These are phyloP conservation scores for Salicornia ramosissima DNA, from an alignment of 148 eudicot species.

Conservation along the genomic window DNA sequence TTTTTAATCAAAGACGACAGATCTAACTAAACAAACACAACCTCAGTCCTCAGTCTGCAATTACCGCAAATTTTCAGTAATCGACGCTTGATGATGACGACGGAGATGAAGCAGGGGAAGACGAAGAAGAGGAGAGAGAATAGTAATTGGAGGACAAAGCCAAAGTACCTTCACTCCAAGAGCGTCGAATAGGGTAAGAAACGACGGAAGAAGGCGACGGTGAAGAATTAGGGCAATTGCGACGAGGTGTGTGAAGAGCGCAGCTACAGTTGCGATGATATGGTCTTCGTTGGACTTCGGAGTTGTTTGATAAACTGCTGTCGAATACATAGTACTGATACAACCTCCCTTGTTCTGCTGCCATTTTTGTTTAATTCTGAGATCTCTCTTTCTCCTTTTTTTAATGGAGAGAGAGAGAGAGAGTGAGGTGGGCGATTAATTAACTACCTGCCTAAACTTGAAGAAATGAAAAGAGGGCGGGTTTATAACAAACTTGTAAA, in stretches of 20 bases:
- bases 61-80: too few relatives aligned
- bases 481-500: background rate
- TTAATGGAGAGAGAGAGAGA: too few relatives aligned
- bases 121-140: background rate
- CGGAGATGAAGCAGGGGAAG: background rate
- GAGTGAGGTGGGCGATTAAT: too few relatives aligned
- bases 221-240: background rate
- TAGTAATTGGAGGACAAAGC: background rate
- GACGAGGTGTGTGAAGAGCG: slow-evolving; percentile 34
- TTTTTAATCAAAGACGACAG: too few relatives aligned
- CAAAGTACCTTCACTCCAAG: slow-evolving; percentile 8
- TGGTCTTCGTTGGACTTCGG: slow-evolving; percentile 34
- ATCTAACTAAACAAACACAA: too few relatives aligned
- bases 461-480: background rate
- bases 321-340: slow-evolving; percentile 26
- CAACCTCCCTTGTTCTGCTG: slow-evolving; percentile 24
- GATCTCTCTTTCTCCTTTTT: too few relatives aligned
- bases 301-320: slow-evolving; percentile 37
- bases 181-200: slow-evolving; percentile 2
- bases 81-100: background rate
- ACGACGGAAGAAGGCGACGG: background rate
- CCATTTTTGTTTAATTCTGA: slow-evolving; percentile 4
- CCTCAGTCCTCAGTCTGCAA: too few relatives aligned
- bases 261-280: slow-evolving; percentile 44
- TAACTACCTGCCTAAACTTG: background rate